Conservation (phyloP, 768 basidiomycete species). For the Chalciporus pseudorubinellus region DNA sequence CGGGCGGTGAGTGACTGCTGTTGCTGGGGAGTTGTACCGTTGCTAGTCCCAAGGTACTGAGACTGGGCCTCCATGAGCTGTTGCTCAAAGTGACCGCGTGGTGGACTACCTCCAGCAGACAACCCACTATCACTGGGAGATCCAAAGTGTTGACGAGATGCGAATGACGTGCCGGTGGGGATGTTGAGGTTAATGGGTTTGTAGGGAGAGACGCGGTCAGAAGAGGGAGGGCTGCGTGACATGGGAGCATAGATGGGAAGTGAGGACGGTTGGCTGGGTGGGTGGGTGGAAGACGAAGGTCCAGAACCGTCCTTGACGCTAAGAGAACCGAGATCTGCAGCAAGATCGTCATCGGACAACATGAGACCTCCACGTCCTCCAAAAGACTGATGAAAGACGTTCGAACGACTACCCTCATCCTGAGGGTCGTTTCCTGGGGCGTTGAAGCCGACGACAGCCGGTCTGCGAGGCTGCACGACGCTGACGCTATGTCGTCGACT, state of each 20-base stretch:
- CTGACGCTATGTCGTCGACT: slow-evolving; percentile 82
- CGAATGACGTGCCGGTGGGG: slow-evolving; percentile 42
- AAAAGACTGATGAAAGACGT: slow-evolving; percentile 35
- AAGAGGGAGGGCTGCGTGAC: slow-evolving; percentile 58
- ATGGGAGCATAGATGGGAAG: slow-evolving; percentile 73
- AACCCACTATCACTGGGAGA: slow-evolving; percentile 64
- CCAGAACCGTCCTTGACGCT: slow-evolving; percentile 40
- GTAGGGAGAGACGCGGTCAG: slow-evolving; percentile 54
- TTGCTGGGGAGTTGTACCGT: slow-evolving; percentile 17
- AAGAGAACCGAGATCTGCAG: slow-evolving; percentile 63
- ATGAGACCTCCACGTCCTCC: slow-evolving; percentile 59
- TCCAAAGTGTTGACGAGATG: slow-evolving; percentile 47
- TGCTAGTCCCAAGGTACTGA: slow-evolving; percentile 31
- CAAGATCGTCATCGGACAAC: slow-evolving; percentile 79
- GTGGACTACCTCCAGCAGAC: slow-evolving; percentile 51
- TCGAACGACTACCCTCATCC: slow-evolving; percentile 38
- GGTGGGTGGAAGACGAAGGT: slow-evolving; percentile 46
- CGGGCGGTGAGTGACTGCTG: slow-evolving; percentile 48
- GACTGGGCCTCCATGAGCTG: slow-evolving; percentile 42
- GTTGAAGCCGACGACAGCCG: slow-evolving; percentile 67
- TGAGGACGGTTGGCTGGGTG: slow-evolving; percentile 69
- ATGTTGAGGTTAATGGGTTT: slow-evolving; percentile 63
- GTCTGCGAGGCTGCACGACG: slow-evolving; percentile 71
- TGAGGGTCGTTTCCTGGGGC: slow-evolving; percentile 48
- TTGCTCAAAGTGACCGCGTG: slow-evolving; percentile 46